Evolutionary conservation across 108 stramenopile species (phyloP).

Genomic region (Discostella stelligeroides): DNA sequence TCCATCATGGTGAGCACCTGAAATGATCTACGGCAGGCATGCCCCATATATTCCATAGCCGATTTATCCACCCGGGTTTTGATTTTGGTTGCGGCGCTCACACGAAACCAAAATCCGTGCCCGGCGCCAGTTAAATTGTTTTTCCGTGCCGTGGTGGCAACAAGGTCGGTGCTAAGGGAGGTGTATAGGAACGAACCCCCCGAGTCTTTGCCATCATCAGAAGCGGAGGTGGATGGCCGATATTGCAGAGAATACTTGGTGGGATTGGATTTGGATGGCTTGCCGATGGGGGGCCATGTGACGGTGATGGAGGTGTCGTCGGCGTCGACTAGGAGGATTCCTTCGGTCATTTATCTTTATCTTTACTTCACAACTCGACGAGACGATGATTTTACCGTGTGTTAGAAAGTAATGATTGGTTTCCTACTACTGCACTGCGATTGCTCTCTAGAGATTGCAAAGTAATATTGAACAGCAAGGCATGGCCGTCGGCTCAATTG

Average conservation of each 20-base stretch:
- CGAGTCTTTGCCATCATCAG: slow-evolving; percentile 50
- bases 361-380: no score
- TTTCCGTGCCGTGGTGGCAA: slow-evolving; percentile 66
- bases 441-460: no score
- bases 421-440: no score
- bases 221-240: slow-evolving; percentile 44
- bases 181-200: slow-evolving; percentile 50
- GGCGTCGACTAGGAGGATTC: slow-evolving; percentile 65
- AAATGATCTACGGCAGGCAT: slow-evolving; percentile 37
- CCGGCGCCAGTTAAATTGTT: slow-evolving; percentile 60
- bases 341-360: no score
- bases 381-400: no score
- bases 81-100: slow-evolving; percentile 45
- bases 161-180: slow-evolving; percentile 59
- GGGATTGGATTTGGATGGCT: slow-evolving; percentile 25
- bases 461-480: no score
- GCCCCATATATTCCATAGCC: slow-evolving; percentile 42
- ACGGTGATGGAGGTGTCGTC: slow-evolving; percentile 69
- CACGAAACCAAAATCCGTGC: slow-evolving; percentile 67
- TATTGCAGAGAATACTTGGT: slow-evolving; percentile 67
- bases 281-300: slow-evolving; percentile 60
- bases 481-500: no score
- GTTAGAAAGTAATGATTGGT: no score
- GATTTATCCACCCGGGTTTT: slow-evolving; percentile 37
- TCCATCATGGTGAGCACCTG: slow-evolving; percentile 47